Conservation (phyloP, 225 moss, liverwort and hornwort genomes). For the Polytrichum formosum region DNA sequence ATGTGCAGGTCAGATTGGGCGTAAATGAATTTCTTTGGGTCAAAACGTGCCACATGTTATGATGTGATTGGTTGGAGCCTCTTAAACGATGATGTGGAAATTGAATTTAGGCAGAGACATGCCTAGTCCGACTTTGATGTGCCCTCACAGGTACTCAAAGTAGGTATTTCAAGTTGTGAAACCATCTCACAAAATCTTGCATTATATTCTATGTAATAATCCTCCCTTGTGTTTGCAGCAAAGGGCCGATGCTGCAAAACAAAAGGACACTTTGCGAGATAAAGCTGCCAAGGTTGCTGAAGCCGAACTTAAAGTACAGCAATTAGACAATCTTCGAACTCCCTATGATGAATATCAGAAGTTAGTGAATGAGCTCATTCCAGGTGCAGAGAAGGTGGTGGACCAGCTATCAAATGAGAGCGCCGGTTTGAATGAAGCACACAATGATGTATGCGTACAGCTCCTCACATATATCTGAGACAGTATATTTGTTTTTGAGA, state of each 20-base stretch:
- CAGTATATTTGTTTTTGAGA: background rate
- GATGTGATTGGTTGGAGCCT: too few relatives aligned
- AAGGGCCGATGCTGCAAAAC: conserved; percentile 57
- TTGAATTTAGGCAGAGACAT: too few relatives aligned
- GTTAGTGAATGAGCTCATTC: conserved; percentile 68
- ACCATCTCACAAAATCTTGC: too few relatives aligned
- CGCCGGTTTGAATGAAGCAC: conserved; percentile 47
- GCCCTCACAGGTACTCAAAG: too few relatives aligned
- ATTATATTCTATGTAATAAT: too few relatives aligned
- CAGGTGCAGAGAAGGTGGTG: conserved; percentile 64
- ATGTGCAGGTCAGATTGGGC: too few relatives aligned
- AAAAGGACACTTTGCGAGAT: conserved; percentile 44
- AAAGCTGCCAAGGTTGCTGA: conserved; percentile 41
- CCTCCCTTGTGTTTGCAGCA: conserved; percentile 42
- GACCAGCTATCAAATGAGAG: conserved; percentile 54
- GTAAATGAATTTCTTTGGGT: too few relatives aligned
- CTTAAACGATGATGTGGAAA: too few relatives aligned
- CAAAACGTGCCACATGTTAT: too few relatives aligned
- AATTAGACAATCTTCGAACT: conserved; percentile 73
- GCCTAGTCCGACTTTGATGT: too few relatives aligned
- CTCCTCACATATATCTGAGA: too few relatives aligned
- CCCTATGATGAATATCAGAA: conserved; percentile 80
- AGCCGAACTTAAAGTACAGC: conserved; percentile 62
- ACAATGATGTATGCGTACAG: conserved; percentile 64
- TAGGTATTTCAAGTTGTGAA: too few relatives aligned